phyloP scores from a whole-genome alignment of 2,329 filamentous ascomycete species.

The Leptographium flavum region DNA sequence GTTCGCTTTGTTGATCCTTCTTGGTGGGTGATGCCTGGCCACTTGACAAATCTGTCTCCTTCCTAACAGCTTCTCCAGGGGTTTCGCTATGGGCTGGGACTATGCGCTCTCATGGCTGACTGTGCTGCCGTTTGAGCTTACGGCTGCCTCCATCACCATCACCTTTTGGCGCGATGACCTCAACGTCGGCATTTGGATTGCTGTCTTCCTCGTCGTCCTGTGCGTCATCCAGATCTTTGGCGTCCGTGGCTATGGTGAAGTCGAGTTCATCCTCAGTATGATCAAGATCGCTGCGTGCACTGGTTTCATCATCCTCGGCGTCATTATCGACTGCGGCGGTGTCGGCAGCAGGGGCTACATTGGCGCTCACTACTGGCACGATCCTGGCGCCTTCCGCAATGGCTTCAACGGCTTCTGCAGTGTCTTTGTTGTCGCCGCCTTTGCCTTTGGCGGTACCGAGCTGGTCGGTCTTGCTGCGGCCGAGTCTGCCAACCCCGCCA shows the following conservation, averaged over 20 bases:
- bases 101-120: slow-evolving; percentile 35
- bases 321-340: slow-evolving; percentile 43
- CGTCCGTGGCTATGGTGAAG: slow-evolving; percentile 42
- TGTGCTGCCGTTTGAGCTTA: slow-evolving; percentile 38
- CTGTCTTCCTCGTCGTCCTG: slow-evolving; percentile 37
- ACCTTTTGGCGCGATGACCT: slow-evolving; percentile 36
- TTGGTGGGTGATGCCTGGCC: slow-evolving; percentile 21
- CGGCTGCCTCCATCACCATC: slow-evolving; percentile 39
- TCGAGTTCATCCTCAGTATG: slow-evolving; percentile 42
- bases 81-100: slow-evolving; percentile 40
- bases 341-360: slow-evolving; percentile 43
- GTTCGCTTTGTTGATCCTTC: slow-evolving; percentile 47
- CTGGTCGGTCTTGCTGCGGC: slow-evolving; percentile 37
- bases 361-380: slow-evolving; percentile 45
- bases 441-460: slow-evolving; percentile 37
- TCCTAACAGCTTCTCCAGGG: slow-evolving; percentile 18
- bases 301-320: slow-evolving; percentile 51
- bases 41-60: neutral
- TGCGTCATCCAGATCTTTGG: slow-evolving; percentile 39
- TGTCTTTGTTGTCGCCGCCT: slow-evolving; percentile 37
- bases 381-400: slow-evolving; percentile 38
- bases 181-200: slow-evolving; percentile 39
- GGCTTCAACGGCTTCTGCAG: slow-evolving; percentile 35
- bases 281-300: slow-evolving; percentile 44
- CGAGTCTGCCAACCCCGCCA: slow-evolving; percentile 32